Evolutionary conservation across 768 basidiomycete species (phyloP), one percentile per base, ranked within the genome.

Genomic region (Boletus vermiculosoides): DNA sequence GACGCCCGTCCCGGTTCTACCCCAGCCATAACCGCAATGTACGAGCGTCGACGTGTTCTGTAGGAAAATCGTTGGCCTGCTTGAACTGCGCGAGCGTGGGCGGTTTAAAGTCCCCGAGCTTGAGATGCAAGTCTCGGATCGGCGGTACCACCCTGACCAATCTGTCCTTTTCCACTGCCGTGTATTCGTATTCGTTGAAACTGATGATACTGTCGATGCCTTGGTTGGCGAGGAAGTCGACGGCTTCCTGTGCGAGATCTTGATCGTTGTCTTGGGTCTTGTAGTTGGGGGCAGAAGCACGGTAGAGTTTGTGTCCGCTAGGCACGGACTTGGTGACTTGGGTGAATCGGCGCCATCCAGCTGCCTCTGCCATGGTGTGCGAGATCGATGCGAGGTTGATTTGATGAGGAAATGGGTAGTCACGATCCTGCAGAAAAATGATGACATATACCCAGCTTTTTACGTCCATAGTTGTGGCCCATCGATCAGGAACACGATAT

Each of bases 241-340:
- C 39, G 18, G 39, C 39, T 40, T 3, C n/a, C 10, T 40, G 39
- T 4, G 39, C 10, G 39, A 40, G 39, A 20, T 40, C 48, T 52
- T 69, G 68, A 36, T 60, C 54, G 0, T 34, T 18, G 12, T 59
- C 55, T 8, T 18, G 6, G 20, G 0, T 9, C 1, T 11, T 36
- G 52, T 68, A 68, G 54, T 61, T 60, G 22, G 67, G 63, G 1
- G 68, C 58, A 6, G 67, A 69, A 40, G 68, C 47, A 25, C 67
- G 68, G 41, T 59, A 61, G 23, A 67, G 60, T 15, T 54, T 52
- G 28, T 62, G 60, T 20, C 56, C 60, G 8, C 4, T 45, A 13
- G 56, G 61, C 11, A 66, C 57, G 12, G 45, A 40, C n/a, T 40
- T 11, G 39, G 18, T 40, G 39, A 40, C 39, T 4, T 20, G 39